Evolutionary conservation across 148 eudicot species (phyloP).

Genomic region (Polygonum maritimum): DNA sequence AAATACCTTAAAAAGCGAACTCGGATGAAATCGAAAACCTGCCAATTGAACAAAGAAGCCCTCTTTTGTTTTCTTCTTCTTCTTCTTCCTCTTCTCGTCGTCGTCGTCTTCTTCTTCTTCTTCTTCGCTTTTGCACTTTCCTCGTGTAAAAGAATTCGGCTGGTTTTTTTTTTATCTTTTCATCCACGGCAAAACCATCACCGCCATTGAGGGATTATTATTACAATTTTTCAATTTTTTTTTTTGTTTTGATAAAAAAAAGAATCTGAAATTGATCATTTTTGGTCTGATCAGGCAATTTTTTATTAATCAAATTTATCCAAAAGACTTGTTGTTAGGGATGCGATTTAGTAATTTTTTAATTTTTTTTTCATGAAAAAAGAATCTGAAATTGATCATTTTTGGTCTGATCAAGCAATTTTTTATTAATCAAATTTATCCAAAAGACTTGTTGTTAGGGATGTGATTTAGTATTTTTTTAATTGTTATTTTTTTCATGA

Average conservation of each 20-base stretch:
- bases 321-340: too few species aligned
- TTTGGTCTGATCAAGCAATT: too few species aligned
- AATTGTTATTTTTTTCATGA: too few species aligned
- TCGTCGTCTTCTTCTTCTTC: too few species aligned
- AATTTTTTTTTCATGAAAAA: too few species aligned
- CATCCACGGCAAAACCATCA: neutral
- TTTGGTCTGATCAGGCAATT: neutral
- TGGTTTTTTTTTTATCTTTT: neutral
- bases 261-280: neutral
- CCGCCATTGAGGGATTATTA: neutral
- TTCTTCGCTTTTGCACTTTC: neutral
- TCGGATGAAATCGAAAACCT: neutral
- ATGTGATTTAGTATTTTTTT: too few species aligned
- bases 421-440: too few species aligned
- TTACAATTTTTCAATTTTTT: neutral
- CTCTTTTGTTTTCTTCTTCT: neutral
- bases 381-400: too few species aligned
- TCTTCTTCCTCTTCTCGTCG: neutral
- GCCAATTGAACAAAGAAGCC: neutral
- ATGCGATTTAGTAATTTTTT: too few species aligned
- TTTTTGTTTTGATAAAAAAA: neutral
- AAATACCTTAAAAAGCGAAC: conserved; percentile 7
- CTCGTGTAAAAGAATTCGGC: neutral
- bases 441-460: too few species aligned
- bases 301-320: too few species aligned